Base-by-base conservation (phyloP, 2,329 filamentous ascomycete genomes). In the Atkinsonella texensis region DNA sequence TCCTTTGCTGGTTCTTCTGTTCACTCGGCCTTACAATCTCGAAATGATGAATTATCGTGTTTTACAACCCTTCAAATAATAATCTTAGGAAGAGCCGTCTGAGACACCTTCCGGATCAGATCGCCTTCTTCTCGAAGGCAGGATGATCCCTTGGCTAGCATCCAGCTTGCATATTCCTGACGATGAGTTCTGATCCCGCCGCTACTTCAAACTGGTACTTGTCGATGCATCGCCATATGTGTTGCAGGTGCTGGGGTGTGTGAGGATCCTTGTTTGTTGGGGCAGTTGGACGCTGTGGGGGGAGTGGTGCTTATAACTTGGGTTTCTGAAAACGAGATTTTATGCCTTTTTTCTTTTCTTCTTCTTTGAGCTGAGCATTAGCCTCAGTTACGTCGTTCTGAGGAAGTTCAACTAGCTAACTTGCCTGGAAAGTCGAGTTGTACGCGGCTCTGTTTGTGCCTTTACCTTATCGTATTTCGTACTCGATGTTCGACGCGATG, bases 41-140 rank as follows among this genome's bases (percentile, higher is more conserved):
- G 13, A 60, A 57, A 70, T 71, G 69, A 71, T 71, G 69, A 69
- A 60, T 62, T 62, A 56, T 60, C 59, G 60, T 63, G 55, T 60
- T 64, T 68, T 39, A 52, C 60, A 67, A 67, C 67, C 68, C 68
- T 62, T 56, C 57, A 60, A 59, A 54, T n/a, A 28, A 7, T 57
- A 51, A 57, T 64, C 61, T 64, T 68, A 72, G 69, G 69, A 72
- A 72, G 69, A 72, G 69, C 69, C 69, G 69, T 72, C 68, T 72
- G 62, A 72, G 69, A 72, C 69, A 57, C 59, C 62, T 60, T 58
- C 52, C 60, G 58, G 59, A 50, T 49, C 35, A 48, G 53, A 52
- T 20, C 20, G 49, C 31, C 49, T 50, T 44, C 31, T 39, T 41
- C 35, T 42, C 38, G 40, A 49, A 35, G 44, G 49, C 52, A 23